Evolutionary conservation across 2,329 filamentous ascomycete genomes (phyloP).

Genomic region (Penicillium concentricum): DNA sequence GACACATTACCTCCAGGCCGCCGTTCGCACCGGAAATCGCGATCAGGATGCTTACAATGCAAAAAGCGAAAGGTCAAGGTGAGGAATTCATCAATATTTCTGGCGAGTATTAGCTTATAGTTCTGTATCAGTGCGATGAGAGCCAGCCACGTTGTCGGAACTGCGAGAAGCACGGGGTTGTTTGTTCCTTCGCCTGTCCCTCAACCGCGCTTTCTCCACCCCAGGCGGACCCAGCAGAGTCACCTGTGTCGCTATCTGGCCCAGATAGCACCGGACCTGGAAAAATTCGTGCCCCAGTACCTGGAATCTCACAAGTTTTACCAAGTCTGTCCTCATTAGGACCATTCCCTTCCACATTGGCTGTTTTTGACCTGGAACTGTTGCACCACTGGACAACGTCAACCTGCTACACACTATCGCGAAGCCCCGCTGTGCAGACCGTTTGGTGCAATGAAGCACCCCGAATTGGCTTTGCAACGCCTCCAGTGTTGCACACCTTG

Average conservation of each 20-base stretch:
- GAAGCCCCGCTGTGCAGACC: conserved; percentile 42
- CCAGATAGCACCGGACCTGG: neutral
- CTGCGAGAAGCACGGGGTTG: conserved; percentile 23
- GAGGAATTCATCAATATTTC: neutral
- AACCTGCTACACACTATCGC: conserved; percentile 50
- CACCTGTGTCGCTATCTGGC: neutral
- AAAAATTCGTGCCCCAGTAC: neutral
- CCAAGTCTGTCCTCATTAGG: neutral
- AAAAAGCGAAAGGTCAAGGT: conserved; percentile 33
- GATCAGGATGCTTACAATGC: conserved; percentile 27
- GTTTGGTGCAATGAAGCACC: conserved; percentile 52
- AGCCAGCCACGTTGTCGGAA: conserved; percentile 26
- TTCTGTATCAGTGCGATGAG: conserved; percentile 27
- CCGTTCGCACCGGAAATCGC: conserved; percentile 29
- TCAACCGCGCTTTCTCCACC: neutral
- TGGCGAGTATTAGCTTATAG: neutral
- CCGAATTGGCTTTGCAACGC: conserved; percentile 47
- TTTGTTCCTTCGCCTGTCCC: conserved; percentile 18
- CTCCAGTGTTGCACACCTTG: conserved; percentile 51
- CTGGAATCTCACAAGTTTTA: neutral
- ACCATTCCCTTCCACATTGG: conserved; percentile 9
- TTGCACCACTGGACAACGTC: conserved; percentile 54
- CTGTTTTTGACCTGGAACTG: conserved; percentile 50
- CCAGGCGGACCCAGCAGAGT: neutral
- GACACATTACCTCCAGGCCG: conserved; percentile 7